These are phyloP conservation scores for Harringtonia aguacate DNA, from an alignment of 2,329 filamentous ascomycete genomes.

Conservation along the genomic window DNA sequence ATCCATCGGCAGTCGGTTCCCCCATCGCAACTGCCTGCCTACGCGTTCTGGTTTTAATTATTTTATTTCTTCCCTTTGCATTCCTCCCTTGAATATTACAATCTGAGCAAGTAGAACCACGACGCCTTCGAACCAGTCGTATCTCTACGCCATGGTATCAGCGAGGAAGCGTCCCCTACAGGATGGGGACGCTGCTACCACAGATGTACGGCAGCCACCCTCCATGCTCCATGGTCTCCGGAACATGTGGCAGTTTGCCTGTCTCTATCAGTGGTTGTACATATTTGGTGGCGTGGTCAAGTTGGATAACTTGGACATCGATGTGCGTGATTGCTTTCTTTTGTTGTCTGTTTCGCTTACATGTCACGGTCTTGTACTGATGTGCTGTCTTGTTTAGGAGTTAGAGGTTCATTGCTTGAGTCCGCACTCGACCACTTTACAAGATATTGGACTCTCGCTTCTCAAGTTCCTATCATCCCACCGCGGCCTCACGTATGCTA, in stretches of 20 bases:
- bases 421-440: slow-evolving; percentile 61
- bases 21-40: too few species aligned
- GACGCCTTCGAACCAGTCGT: neutral
- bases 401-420: slow-evolving; percentile 83
- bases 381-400: slow-evolving; percentile 42
- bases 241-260: slow-evolving; percentile 93
- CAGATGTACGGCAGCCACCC: slow-evolving; percentile 13
- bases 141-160: slow-evolving; percentile 8
- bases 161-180: slow-evolving; percentile 4
- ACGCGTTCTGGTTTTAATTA: neutral
- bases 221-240: slow-evolving; percentile 57
- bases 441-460: slow-evolving; percentile 74
- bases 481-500: slow-evolving; percentile 72
- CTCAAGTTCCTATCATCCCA: slow-evolving; percentile 93
- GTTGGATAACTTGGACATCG: slow-evolving; percentile 79
- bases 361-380: neutral
- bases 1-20: too few species aligned
- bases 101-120: neutral
- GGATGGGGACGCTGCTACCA: slow-evolving; percentile 26
- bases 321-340: slow-evolving; percentile 47
- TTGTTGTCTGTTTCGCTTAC: neutral
- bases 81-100: neutral
- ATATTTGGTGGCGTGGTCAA: slow-evolving; percentile 85
- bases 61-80: neutral
- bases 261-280: slow-evolving; percentile 85